Conservation (phyloP, 2,329 filamentous ascomycete genomes). For the Ascochyta lentis region DNA sequence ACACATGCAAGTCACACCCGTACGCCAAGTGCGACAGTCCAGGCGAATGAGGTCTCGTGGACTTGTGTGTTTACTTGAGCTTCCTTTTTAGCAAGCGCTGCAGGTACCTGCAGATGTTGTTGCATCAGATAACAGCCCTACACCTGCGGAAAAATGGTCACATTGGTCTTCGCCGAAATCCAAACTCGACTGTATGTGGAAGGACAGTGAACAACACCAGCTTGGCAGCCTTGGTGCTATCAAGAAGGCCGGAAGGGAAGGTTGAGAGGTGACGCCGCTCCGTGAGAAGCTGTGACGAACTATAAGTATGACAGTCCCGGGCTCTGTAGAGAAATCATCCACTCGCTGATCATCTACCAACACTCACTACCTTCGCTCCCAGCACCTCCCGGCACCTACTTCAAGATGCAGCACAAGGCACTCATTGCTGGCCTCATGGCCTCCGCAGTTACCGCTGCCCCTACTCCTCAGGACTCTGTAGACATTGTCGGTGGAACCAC, state of each 20-base stretch:
- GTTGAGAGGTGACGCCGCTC: slow-evolving; percentile 10
- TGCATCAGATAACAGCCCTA: slow-evolving; percentile 23
- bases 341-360: slow-evolving; percentile 23
- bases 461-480: slow-evolving; percentile 30
- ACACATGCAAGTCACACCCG: not conserved
- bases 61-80: slow-evolving; percentile 11
- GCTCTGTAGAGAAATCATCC: slow-evolving; percentile 22
- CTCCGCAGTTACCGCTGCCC: slow-evolving; percentile 29
- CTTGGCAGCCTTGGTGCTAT: slow-evolving; percentile 24
- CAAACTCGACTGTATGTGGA: slow-evolving; percentile 17
- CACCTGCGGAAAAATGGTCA: slow-evolving; percentile 3
- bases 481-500: slow-evolving; percentile 35
- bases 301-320: slow-evolving; percentile 26
- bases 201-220: slow-evolving; percentile 24
- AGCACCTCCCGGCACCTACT: slow-evolving; percentile 3
- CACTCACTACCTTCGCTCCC: slow-evolving; percentile 15
- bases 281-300: not conserved
- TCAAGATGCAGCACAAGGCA: slow-evolving; percentile 34
- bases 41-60: slow-evolving; percentile 5
- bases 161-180: slow-evolving; percentile 10
- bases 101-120: slow-evolving; percentile 7
- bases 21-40: not conserved
- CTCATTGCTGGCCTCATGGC: slow-evolving; percentile 31
- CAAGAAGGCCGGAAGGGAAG: slow-evolving; percentile 17
- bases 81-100: slow-evolving; percentile 24